Evolutionary conservation across 1,284 basidiomycete species (phyloP).

Genomic region (Tilletia indica): DNA sequence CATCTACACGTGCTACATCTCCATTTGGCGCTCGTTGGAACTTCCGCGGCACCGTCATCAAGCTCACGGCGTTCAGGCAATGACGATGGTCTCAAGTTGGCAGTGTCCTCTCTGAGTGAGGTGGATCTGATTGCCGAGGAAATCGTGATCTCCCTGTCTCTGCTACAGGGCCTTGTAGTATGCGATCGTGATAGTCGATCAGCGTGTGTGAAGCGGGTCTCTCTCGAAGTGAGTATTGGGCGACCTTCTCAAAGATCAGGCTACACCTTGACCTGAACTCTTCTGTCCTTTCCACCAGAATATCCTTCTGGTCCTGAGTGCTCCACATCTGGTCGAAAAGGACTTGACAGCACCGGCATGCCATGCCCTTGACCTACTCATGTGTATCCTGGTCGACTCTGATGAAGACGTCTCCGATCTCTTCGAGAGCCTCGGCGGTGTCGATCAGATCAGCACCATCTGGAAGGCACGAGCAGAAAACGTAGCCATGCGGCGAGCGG

Average conservation of each 20-base stretch:
- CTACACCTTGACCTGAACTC: neutral
- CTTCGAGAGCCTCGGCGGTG: conserved; percentile 10
- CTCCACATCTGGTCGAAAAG: neutral
- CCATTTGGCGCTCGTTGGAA: neutral
- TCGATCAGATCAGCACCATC: conserved; percentile 13
- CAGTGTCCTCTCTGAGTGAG: neutral
- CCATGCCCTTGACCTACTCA: conserved; percentile 9
- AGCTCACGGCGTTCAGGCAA: neutral
- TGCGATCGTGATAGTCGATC: conserved; percentile 1
- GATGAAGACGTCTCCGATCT: neutral
- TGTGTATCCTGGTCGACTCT: conserved; percentile 14
- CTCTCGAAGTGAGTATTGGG: neutral
- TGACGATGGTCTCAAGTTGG: neutral
- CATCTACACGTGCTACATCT: neutral
- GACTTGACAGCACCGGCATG: conserved; percentile 11
- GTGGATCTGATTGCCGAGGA: conserved; percentile 7
- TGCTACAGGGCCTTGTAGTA: conserved; percentile 1
- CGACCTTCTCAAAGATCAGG: neutral
- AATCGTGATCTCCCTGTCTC: neutral
- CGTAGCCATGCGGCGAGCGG: conserved; percentile 2
- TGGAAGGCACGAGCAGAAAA: conserved; percentile 13
- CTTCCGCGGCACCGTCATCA: neutral
- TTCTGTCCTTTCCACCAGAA: neutral
- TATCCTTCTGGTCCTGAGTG: neutral
- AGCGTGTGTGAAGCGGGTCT: neutral